Conservation (phyloP, 176 grass and related monocot species). For the Thinopyrum elongatum region DNA sequence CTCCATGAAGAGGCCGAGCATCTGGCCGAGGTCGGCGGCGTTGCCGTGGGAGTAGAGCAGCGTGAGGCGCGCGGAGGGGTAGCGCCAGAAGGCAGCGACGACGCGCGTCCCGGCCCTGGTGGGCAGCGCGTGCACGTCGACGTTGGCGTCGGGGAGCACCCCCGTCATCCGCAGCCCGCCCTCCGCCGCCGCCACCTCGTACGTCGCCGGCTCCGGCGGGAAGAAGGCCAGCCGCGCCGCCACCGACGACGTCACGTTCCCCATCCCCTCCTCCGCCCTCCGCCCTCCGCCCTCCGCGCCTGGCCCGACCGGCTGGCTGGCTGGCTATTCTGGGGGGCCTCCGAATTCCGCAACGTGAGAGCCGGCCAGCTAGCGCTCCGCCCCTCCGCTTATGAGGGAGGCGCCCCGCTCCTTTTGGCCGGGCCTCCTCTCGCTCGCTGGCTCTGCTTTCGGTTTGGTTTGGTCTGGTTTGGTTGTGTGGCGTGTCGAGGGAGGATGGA, state of each 20-base stretch:
- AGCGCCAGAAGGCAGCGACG: conserved; percentile 78
- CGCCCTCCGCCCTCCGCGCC: no score
- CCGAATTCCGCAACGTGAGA: no score
- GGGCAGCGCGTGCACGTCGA: conserved; percentile 65
- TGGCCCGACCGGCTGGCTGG: neutral
- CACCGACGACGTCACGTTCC: conserved; percentile 96
- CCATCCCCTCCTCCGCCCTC: conserved; percentile 41
- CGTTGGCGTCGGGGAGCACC: conserved; percentile 40
- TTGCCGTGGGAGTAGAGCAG: conserved; percentile 97
- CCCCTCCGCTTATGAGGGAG: neutral
- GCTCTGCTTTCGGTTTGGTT: neutral
- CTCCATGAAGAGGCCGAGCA: conserved; percentile 93
- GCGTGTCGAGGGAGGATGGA: neutral
- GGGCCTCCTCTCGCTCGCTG: no score
- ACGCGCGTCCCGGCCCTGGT: conserved; percentile 71
- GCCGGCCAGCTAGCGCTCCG: no score
- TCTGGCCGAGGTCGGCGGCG: conserved; percentile 96
- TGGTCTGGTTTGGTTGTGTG: neutral
- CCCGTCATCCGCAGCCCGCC: conserved; percentile 51
- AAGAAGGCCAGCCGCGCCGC: conserved; percentile 97
- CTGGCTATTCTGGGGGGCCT: conserved; percentile 25
- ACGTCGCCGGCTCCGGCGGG: conserved; percentile 92
- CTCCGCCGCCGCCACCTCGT: conserved; percentile 50
- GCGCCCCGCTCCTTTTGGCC: neutral
- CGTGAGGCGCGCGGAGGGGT: conserved; percentile 74